phyloP scores from a whole-genome alignment of 345 rosid species.

The Kernera saxatilis region DNA sequence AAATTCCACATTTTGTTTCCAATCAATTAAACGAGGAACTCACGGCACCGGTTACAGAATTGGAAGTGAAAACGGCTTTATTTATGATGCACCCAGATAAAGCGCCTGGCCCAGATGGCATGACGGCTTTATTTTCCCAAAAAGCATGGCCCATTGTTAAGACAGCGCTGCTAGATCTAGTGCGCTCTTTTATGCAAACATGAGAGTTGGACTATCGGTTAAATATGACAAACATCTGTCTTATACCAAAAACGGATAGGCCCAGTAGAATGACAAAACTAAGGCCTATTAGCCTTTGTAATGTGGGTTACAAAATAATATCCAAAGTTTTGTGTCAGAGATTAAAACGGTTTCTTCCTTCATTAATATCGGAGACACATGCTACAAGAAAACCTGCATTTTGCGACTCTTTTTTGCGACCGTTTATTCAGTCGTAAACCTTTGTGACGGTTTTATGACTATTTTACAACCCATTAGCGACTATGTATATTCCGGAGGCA shows the following conservation, averaged over 20 bases:
- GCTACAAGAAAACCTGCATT: too few relatives aligned
- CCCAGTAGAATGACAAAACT: not conserved
- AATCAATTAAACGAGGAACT: not conserved
- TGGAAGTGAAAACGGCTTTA: not conserved
- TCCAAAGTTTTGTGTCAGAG: not conserved
- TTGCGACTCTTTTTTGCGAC: too few relatives aligned
- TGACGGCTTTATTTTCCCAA: not conserved
- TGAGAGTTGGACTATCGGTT: not conserved
- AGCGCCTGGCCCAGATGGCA: not conserved
- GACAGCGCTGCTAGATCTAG: fast-evolving
- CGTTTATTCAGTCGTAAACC: too few relatives aligned
- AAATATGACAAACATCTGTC: not conserved
- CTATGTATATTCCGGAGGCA: too few relatives aligned
- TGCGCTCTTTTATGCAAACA: too few relatives aligned
- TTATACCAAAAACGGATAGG: not conserved
- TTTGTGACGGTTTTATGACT: too few relatives aligned
- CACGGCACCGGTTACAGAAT: not conserved
- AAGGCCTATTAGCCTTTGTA: not conserved
- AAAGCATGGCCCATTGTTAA: not conserved
- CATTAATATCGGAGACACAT: not conserved
- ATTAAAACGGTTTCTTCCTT: fast-evolving
- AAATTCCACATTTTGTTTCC: fast-evolving
- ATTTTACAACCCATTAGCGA: too few relatives aligned
- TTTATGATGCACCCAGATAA: not conserved
- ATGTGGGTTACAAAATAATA: not conserved